Base-by-base conservation (phyloP, 176 grass and related monocot species). In the Phoenix dactylifera region DNA sequence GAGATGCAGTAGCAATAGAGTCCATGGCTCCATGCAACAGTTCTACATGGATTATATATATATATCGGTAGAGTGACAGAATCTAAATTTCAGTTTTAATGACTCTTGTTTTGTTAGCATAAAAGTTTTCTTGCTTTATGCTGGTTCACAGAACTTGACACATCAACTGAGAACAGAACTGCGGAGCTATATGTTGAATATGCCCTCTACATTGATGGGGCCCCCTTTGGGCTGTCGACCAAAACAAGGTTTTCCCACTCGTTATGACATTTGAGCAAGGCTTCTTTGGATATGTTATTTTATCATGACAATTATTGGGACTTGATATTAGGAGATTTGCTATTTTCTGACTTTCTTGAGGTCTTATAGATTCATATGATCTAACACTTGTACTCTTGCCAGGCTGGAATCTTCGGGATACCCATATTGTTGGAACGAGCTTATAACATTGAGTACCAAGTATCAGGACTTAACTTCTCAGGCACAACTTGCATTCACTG, bases 391-490 rank as follows among this genome's bases (percentile, higher is more conserved):
- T 15, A 20, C 16, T 3, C 26, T 18, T 73, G 0, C 24, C 74
- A 95, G 90, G 81, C 58, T 97, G 52, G 81, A 91, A 74, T 80
- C 84, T 29, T 80, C 84, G 16, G 93, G 93, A 15, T 63, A 64
- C 6, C 79, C 70, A 3, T 91, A 83, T 69, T 83, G 70, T 61
- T 97, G 93, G 93, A 97, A 97, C 19, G 84, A 97, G 26, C 74
- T 77, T 51, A 83, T 96, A 60, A 85, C 87, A 50, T 70, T 97
- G 20, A 88, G 62, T 62, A 80, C 81, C 20, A 97, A 97, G 70
- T 97, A 97, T 76, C 82, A 87, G 59, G 93, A 97, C 73, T 69
- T 97, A 18, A 97, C 93, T 58, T 92, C 93, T 35, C 81, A 80
- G 5, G 72, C 93, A 2, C 93, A 97, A 64, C 84, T 97, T 56